Evolutionary conservation across 2,329 filamentous ascomycete genomes (phyloP).

Genomic region (Stemphylium vesicarium): DNA sequence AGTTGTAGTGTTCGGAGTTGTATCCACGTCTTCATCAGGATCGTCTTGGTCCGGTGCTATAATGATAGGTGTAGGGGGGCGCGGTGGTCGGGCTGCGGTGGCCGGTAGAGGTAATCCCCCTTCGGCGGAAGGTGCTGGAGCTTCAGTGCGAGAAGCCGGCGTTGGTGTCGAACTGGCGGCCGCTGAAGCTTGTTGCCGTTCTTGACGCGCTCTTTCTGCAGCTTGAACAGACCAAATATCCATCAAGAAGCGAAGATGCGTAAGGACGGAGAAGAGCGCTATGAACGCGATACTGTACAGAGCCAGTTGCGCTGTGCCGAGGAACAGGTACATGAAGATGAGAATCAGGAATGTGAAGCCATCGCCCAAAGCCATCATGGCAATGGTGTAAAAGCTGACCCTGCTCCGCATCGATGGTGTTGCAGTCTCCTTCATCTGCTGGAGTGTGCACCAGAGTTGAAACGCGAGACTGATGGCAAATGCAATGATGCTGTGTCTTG

Average conservation of each 20-base stretch:
- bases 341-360: constrained; percentile 64
- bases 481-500: constrained; percentile 60
- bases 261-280: constrained; percentile 65
- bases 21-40: constrained; percentile 44
- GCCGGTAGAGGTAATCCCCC: constrained; percentile 57
- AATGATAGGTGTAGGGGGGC: constrained; percentile 62
- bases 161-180: constrained; percentile 29
- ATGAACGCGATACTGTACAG: constrained; percentile 64
- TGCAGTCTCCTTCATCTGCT: constrained; percentile 69
- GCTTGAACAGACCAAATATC: constrained; percentile 71
- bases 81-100: constrained; percentile 52
- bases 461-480: constrained; percentile 57
- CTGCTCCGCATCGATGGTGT: constrained; percentile 69
- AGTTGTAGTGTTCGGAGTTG: constrained; percentile 27
- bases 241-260: constrained; percentile 70
- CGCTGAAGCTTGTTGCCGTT: constrained; percentile 52
- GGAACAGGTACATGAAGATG: constrained; percentile 59
- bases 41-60: constrained; percentile 66
- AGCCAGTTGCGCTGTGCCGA: constrained; percentile 61
- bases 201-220: constrained; percentile 53
- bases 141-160: constrained; percentile 25
- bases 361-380: constrained; percentile 66
- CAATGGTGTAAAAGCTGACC: constrained; percentile 69
- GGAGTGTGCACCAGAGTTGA: constrained; percentile 63
- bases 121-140: constrained; percentile 33